Percentiles rank a stretch among this genome's conserved stretches.
Conservation (phyloP, 2,329 filamentous ascomycete genomes). For the Fusarium domesticum region DNA sequence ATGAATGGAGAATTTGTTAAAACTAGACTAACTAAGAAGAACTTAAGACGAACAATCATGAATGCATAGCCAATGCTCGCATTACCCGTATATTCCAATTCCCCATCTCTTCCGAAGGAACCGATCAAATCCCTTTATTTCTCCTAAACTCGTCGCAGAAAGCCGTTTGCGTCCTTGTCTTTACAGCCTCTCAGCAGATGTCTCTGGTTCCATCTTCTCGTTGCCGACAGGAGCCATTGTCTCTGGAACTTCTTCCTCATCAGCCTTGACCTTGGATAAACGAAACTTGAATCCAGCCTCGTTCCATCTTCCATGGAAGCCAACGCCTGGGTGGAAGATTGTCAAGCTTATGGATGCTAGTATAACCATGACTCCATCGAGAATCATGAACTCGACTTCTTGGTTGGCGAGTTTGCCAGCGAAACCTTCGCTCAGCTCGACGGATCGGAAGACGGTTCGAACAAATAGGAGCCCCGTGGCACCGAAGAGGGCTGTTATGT, state of each 20-base stretch:
- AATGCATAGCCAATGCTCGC: not conserved
- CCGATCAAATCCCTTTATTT: not conserved
- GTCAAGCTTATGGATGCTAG: conserved; percentile 11
- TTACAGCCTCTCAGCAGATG: conserved; percentile 8
- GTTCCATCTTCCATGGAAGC: conserved; percentile 12
- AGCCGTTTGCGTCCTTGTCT: not conserved
- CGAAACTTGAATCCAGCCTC: conserved; percentile 14
- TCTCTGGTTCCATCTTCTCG: conserved; percentile 5
- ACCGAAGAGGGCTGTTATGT: conserved; percentile 4
- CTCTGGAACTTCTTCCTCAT: conserved; percentile 2
- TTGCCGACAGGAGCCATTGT: conserved; percentile 2
- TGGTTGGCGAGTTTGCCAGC: conserved; percentile 16
- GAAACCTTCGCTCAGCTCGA: conserved; percentile 18
- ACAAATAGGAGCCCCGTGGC: conserved; percentile 10
- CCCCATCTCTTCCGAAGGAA: not conserved
- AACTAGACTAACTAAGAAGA: not conserved
- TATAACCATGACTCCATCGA: conserved; percentile 21
- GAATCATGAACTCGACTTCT: conserved; percentile 19
- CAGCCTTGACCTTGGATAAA: conserved; percentile 8
- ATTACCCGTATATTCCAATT: too few species aligned
- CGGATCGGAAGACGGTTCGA: conserved; percentile 16
- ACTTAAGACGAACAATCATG: too few species aligned
- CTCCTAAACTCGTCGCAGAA: not conserved
- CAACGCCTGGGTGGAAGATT: conserved; percentile 10
- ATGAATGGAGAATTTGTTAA: not conserved